These are phyloP conservation scores for Diddensiella transvaalensis DNA, from an alignment of 805 yeast species.

Conservation along the genomic window DNA sequence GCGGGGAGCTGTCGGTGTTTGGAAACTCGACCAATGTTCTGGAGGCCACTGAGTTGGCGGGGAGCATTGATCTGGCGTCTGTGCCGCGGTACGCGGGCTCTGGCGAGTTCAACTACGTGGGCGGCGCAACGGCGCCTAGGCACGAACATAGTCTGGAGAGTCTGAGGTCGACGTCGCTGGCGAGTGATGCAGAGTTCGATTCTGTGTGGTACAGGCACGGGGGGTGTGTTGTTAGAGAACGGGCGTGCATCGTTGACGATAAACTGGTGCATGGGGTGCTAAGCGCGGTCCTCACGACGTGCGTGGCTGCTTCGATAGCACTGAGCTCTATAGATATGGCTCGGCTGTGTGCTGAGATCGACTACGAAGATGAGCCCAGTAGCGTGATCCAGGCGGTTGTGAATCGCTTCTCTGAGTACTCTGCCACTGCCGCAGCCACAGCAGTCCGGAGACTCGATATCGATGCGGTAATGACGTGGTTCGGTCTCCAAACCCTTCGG, in stretches of 20 bases:
- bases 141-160: slow-evolving; percentile 7
- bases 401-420: slow-evolving; percentile 49
- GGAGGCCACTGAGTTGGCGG: slow-evolving; percentile 21
- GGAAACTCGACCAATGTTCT: slow-evolving; percentile 26
- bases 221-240: slow-evolving; percentile 54
- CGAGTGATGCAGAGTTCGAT: slow-evolving; percentile 53
- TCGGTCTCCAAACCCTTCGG: slow-evolving; percentile 53
- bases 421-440: no score
- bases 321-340: slow-evolving; percentile 20
- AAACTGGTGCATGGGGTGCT: slow-evolving; percentile 25
- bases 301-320: slow-evolving; percentile 16
- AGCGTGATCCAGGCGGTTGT: slow-evolving; percentile 50
- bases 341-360: slow-evolving; percentile 20
- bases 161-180: slow-evolving; percentile 40
- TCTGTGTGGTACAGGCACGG: slow-evolving; percentile 48
- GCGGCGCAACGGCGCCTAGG: not conserved
- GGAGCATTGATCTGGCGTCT: slow-evolving; percentile 21
- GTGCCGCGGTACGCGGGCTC: slow-evolving; percentile 25
- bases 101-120: slow-evolving; percentile 4
- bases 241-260: slow-evolving; percentile 35
- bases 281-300: slow-evolving; percentile 22
- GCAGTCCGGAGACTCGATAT: slow-evolving; percentile 41
- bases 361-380: slow-evolving; percentile 35
- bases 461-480: slow-evolving; percentile 51
- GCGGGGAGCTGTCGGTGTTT: slow-evolving; percentile 19